Percentiles rank a stretch among this genome's conserved stretches.
These are phyloP conservation scores for Lasiosphaeria ovina DNA, from an alignment of 495 filamentous ascomycete species.

Conservation along the genomic window DNA sequence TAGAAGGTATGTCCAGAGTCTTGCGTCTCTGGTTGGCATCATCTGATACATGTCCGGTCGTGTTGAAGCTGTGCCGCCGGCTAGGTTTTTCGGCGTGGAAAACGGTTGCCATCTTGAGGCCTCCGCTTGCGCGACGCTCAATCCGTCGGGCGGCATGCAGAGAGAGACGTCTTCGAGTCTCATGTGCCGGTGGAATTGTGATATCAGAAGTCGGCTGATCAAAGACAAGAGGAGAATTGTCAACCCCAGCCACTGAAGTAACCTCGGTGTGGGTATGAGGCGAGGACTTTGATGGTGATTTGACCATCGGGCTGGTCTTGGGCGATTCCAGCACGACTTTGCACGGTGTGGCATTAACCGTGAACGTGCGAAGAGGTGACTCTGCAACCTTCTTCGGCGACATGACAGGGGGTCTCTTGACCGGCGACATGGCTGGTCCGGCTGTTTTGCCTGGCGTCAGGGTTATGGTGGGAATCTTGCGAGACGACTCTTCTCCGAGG, in stretches of 20 bases:
- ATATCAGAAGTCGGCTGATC: conserved; percentile 26
- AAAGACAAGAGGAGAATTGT: conserved; percentile 29
- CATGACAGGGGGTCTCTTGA: conserved; percentile 12
- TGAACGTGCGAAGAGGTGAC: conserved; percentile 26
- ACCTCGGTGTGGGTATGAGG: conserved; percentile 2
- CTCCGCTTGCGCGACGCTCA: conserved; percentile 26
- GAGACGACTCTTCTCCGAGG: conserved; percentile 23
- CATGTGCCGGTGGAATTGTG: conserved; percentile 22
- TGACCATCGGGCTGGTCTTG: conserved; percentile 15
- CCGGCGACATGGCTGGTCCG: conserved; percentile 4
- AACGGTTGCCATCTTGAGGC: conserved; percentile 17
- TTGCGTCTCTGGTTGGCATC: conserved; percentile 19
- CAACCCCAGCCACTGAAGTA: neutral
- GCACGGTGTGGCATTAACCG: conserved; percentile 25
- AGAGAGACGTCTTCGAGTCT: conserved; percentile 28
- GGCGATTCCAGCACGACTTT: conserved; percentile 31
- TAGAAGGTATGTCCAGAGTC: conserved; percentile 20
- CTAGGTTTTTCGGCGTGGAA: conserved; percentile 17
- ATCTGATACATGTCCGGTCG: neutral
- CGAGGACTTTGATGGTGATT: conserved; percentile 23
- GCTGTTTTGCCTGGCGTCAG: conserved; percentile 12
- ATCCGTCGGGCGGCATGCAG: conserved; percentile 28
- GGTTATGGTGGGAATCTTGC: conserved; percentile 19
- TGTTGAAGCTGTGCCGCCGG: conserved; percentile 33
- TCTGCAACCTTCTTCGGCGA: conserved; percentile 28